Evolutionary conservation across 495 filamentous ascomycete species (phyloP), one percentile per base, ranked within the genome.

Genomic region (Symbiotaphrina buchneri): DNA sequence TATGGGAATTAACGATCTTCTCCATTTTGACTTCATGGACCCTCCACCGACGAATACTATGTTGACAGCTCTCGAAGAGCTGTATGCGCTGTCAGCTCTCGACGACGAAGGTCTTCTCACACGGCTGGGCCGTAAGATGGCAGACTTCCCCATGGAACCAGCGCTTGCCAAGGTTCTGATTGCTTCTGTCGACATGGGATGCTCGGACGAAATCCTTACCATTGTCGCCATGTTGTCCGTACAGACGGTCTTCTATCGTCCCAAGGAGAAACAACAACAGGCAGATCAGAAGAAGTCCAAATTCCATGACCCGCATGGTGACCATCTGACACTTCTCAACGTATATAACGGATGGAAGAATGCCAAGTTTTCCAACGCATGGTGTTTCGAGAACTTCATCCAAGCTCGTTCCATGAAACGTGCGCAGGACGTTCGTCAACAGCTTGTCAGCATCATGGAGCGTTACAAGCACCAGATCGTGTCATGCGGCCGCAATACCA

Each of bases 21-120:
- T 99, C 7, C 81, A 91, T 38, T 99, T 99, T 42, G 85, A 94
- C 47, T 99, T 95, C 43, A 94, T 99, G 84, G 90, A 95, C 42
- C 82, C 85, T 2, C 87, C 87, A 1, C 87, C 90, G 1, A 85
- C 83, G 5, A 94, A 93, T 41, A 94, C 87, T 19, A 95, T 93
- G 83, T 65, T 97, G 33, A 90, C 81, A 32, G 87, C 87, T 1
- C 58, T 97, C 8, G 87, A 95, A 52, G 87, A 94, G 47, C 60
- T 97, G 1, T 97, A 97, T 45, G 81, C 83, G 1, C 52, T 97
- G 5, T 81, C 70, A 4, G 85, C 90, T 0, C 60, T 99, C 10
- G 87, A 99, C 41, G 87, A 99, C 39, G 87, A 99, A 63, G 87
- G 87, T 19, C 68, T 99, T 2, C 53, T 99, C 1, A 99, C 90